Conservation (phyloP, 2,329 filamentous ascomycete species). For the Cytospora mali region DNA sequence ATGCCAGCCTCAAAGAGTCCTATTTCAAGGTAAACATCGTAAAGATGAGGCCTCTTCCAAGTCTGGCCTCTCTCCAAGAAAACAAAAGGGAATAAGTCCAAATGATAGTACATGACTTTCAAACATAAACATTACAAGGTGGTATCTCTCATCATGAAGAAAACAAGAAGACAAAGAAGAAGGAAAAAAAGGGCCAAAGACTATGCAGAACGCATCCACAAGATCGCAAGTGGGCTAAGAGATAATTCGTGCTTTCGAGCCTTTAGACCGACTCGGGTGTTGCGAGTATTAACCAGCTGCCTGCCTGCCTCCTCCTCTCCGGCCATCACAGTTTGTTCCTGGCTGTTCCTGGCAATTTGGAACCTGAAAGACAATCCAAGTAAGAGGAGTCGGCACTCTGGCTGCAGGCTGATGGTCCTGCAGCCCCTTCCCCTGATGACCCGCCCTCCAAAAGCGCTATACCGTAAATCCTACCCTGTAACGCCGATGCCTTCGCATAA, state of each 20-base stretch:
- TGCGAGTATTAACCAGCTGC: not conserved
- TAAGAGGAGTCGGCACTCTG: not conserved
- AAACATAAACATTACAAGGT: constrained; percentile 27
- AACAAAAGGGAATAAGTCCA: not conserved
- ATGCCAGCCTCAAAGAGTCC: not conserved
- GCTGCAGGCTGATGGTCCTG: not conserved
- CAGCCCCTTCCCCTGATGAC: not conserved
- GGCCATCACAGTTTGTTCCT: not conserved
- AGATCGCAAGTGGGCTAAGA: not conserved
- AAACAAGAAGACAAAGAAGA: not conserved
- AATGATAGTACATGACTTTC: constrained; percentile 10
- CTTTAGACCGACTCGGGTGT: not conserved
- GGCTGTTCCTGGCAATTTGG: not conserved
- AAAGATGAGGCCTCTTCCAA: not conserved
- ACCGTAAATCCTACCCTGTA: constrained; percentile 18
- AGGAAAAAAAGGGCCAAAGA: not conserved
- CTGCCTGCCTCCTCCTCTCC: not conserved
- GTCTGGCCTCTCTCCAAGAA: constrained; percentile 1
- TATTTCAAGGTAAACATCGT: not conserved
- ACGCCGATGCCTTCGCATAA: constrained; percentile 25
- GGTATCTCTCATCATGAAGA: constrained; percentile 13
- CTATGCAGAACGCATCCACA: not conserved
- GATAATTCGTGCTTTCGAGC: not conserved
- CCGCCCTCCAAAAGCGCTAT: constrained; percentile 9
- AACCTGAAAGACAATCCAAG: not conserved